phyloP scores from a whole-genome alignment of 2,329 filamentous ascomycete genomes.

The Fusarium sp. region DNA sequence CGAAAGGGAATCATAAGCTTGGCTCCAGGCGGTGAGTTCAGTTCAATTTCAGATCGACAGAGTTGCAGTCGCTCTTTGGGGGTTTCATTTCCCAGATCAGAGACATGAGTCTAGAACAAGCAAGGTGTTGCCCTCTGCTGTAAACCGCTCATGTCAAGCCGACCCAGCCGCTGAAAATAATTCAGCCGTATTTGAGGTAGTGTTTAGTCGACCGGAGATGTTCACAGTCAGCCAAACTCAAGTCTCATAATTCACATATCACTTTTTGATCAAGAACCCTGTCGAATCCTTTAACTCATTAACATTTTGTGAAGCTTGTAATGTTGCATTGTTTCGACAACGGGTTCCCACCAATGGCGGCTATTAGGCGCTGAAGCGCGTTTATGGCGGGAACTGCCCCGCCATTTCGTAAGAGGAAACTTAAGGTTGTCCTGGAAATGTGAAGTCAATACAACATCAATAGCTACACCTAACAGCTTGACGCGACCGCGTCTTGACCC shows the following conservation, averaged over 20 bases:
- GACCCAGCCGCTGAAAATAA: slow-evolving; percentile 31
- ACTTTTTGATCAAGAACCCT: neutral
- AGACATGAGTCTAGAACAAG: slow-evolving; percentile 29
- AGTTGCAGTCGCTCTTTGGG: slow-evolving; percentile 20
- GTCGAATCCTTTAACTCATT: neutral
- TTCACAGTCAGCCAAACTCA: neutral
- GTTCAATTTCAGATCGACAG: slow-evolving; percentile 16
- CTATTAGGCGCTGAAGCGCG: slow-evolving; percentile 39
- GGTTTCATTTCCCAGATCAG: slow-evolving; percentile 29
- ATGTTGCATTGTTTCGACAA: slow-evolving; percentile 18
- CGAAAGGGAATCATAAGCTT: neutral
- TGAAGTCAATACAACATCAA: slow-evolving; percentile 27
- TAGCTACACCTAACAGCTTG: slow-evolving; percentile 18
- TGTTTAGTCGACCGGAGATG: neutral
- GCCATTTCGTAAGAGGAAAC: slow-evolving; percentile 13
- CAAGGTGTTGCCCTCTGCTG: slow-evolving; percentile 6
- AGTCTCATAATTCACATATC: slow-evolving; percentile 5
- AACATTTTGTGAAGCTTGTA: neutral
- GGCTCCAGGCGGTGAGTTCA: slow-evolving; percentile 34
- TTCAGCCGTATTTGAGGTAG: neutral
- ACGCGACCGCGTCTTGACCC: slow-evolving; percentile 27
- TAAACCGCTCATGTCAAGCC: slow-evolving; percentile 30
- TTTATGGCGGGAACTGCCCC: slow-evolving; percentile 33
- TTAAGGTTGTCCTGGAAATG: slow-evolving; percentile 21
- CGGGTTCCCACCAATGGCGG: slow-evolving; percentile 27